Evolutionary conservation across 306 rosid genomes (phyloP), one percentile per base, ranked within the genome.

Genomic region (Pueraria montana): DNA sequence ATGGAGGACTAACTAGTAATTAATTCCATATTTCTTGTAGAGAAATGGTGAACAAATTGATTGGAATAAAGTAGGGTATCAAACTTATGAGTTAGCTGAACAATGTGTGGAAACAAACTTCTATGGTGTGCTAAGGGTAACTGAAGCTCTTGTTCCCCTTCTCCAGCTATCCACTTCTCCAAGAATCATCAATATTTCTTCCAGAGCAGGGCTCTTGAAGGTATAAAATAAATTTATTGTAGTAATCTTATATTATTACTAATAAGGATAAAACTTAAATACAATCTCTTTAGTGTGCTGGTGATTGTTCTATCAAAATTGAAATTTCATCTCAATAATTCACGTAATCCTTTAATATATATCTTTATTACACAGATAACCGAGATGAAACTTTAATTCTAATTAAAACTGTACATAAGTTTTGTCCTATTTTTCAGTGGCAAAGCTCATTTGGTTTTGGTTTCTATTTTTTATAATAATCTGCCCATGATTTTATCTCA

Each of bases 101-200:
- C 61, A 74, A 3, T 86, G 86, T 50, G 11, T 86, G 61, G 24
- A 78, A 74, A 86, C 89, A 67, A 86, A 86, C 76, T 86, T 78
- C 27, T 79, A 78, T 78, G 84, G 86, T 3, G 89, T 73, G 4
- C 49, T 79, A 81, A 70, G 80, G 80, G 77, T 76, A 59, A 53
- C 82, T 30, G 82, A 78, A 72, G 89, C 86, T 26, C 77, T 86
- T 74, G n/a, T 83, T 67, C 89, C 86, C 12, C 84, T 86, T 48
- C 89, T 86, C 53, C 64, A 66, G 13, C 66, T 82, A n/a, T 86
- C 89, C 40, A 74, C 40, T 74, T 74, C 79, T 13, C 86, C 89
- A 46, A 86, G 79, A 77, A 83, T 86, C 82, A 73, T 86, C 59
- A 86, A 82, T 71, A 73, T 86, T 74, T 82, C 89, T 17, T 78